phyloP scores from a whole-genome alignment of 208 protist genomes.

The Wallacemonas sp. region DNA sequence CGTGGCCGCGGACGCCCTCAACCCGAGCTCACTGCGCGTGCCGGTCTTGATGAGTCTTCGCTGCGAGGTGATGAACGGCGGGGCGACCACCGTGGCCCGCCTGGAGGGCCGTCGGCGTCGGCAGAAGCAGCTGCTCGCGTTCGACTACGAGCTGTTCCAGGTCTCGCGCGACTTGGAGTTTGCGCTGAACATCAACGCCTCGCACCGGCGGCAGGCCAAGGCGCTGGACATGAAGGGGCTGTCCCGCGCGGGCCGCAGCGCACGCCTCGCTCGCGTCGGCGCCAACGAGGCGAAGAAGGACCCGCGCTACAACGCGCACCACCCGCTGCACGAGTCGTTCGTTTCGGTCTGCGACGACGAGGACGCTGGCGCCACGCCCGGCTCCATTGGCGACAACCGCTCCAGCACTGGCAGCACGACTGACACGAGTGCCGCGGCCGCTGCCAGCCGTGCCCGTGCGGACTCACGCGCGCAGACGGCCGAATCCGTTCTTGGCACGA shows the following conservation, averaged over 20 bases:
- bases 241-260: slow-evolving; percentile 10
- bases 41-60: slow-evolving; percentile 67
- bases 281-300: slow-evolving; percentile 2
- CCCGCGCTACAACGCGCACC: slow-evolving; percentile 27
- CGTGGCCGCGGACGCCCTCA: slow-evolving; percentile 69
- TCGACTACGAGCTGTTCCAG: slow-evolving; percentile 80
- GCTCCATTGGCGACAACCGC: slow-evolving; percentile 15
- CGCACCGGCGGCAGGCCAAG: slow-evolving; percentile 68
- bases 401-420: neutral
- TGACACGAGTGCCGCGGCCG: neutral
- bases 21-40: slow-evolving; percentile 68
- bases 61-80: slow-evolving; percentile 74
- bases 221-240: slow-evolving; percentile 44
- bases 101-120: slow-evolving; percentile 36
- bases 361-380: slow-evolving; percentile 8
- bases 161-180: slow-evolving; percentile 77
- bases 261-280: slow-evolving; percentile 14
- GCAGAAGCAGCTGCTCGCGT: slow-evolving; percentile 71
- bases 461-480: neutral
- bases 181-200: slow-evolving; percentile 62
- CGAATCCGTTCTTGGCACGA: slow-evolving; percentile 5
- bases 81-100: slow-evolving; percentile 48
- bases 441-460: neutral
- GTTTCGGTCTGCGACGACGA: slow-evolving; percentile 25
- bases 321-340: slow-evolving; percentile 66